Evolutionary conservation across 139 green algal species (phyloP).

Genomic region (Raphidocelis subcapitata): DNA sequence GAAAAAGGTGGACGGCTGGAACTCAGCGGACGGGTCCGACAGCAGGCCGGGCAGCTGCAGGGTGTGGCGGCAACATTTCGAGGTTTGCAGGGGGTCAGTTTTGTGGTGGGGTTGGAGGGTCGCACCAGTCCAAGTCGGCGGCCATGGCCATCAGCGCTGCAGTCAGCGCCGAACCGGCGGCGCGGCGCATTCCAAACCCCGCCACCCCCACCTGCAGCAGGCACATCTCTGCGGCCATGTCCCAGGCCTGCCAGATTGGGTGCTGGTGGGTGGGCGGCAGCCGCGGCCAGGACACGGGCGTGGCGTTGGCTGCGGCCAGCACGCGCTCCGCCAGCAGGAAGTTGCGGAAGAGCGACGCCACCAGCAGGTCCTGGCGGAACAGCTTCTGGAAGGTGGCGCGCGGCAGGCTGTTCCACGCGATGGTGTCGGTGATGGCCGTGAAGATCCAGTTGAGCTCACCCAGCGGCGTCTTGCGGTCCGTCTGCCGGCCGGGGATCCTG

Average conservation of each 20-base stretch:
- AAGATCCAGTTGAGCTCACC: constrained; percentile 99
- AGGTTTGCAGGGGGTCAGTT: too few species aligned
- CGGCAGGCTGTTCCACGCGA: constrained; percentile 98
- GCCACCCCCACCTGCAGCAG: constrained; percentile 86
- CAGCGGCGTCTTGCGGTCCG: constrained; percentile 96
- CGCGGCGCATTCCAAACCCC: too few species aligned
- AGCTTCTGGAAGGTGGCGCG: constrained; percentile 95
- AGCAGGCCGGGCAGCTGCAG: constrained; percentile 43
- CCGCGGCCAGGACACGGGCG: constrained; percentile 78
- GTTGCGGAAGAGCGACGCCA: constrained; percentile 97
- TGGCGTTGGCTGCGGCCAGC: constrained; percentile 86
- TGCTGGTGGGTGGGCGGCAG: constrained; percentile 96
- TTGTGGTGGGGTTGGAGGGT: too few species aligned
- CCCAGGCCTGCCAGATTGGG: constrained; percentile 91
- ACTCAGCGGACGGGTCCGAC: constrained; percentile 44
- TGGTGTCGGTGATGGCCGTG: constrained; percentile 99
- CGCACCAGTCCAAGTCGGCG: too few species aligned
- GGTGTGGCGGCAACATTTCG: too few species aligned
- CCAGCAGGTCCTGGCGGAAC: constrained; percentile 96
- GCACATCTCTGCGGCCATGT: constrained; percentile 96
- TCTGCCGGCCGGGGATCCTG: constrained; percentile 64
- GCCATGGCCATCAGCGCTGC: too few species aligned
- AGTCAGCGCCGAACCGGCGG: not conserved
- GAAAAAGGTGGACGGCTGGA: constrained; percentile 87
- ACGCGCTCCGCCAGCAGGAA: constrained; percentile 98